Conservation (phyloP, 1,139 yeast genomes). For the Geotrichum cucujoidarum region DNA sequence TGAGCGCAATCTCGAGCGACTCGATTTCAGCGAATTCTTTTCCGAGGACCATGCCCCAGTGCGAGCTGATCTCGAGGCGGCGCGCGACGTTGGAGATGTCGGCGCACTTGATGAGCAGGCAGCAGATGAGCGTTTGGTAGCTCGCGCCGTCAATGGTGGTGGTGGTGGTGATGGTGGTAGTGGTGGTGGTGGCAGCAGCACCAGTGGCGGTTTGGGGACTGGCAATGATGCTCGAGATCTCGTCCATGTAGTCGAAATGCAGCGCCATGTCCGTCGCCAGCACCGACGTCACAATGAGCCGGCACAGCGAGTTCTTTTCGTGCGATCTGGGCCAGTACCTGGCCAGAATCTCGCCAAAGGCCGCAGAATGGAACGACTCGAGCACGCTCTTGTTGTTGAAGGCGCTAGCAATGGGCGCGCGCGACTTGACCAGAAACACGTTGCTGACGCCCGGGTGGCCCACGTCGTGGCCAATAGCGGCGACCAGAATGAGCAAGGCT, state of each 20-base stretch:
- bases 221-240: slow-evolving; percentile 31
- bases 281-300: slow-evolving; percentile 41
- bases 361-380: slow-evolving; percentile 79
- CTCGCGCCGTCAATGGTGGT: background rate
- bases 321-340: slow-evolving; percentile 63
- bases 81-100: slow-evolving; percentile 91
- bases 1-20: slow-evolving; percentile 43
- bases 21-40: slow-evolving; percentile 73
- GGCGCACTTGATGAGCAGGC: slow-evolving; percentile 81
- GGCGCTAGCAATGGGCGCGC: slow-evolving; percentile 61
- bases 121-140: slow-evolving; percentile 44
- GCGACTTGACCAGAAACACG: slow-evolving; percentile 55
- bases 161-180: background rate
- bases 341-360: slow-evolving; percentile 58
- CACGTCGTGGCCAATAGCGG: slow-evolving; percentile 92
- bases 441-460: slow-evolving; percentile 96
- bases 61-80: slow-evolving; percentile 66
- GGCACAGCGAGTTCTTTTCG: slow-evolving; percentile 25
- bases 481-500: slow-evolving; percentile 57
- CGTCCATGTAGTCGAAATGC: slow-evolving; percentile 69
- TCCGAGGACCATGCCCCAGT: slow-evolving; percentile 78
- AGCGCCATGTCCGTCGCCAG: slow-evolving; percentile 94
- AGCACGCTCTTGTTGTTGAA: slow-evolving; percentile 67
- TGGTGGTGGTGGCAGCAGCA: too few relatives aligned
- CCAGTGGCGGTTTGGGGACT: too few relatives aligned